phyloP scores from a whole-genome alignment of 192 early-diverging fungal species.

The Podila clonocystis region DNA sequence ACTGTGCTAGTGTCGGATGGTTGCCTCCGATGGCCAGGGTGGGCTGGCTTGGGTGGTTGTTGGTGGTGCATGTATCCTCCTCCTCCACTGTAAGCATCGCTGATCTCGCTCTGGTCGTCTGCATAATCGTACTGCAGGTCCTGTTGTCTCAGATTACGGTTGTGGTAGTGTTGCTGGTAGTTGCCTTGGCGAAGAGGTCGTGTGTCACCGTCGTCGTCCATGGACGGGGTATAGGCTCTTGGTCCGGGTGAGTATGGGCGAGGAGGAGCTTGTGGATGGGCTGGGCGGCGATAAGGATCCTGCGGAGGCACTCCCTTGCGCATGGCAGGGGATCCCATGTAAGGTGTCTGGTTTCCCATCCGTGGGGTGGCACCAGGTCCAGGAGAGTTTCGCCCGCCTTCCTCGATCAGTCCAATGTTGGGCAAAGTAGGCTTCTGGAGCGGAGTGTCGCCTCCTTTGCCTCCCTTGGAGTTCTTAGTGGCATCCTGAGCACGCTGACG shows the following conservation, averaged over 20 bases:
- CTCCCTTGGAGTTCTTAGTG: slow-evolving; percentile 23
- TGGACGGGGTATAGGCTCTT: slow-evolving; percentile 35
- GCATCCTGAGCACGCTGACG: slow-evolving; percentile 52
- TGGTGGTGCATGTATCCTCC: slow-evolving; percentile 11
- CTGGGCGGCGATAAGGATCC: slow-evolving; percentile 43
- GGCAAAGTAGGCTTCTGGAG: slow-evolving; percentile 50
- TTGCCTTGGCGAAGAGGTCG: slow-evolving; percentile 43
- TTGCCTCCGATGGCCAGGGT: slow-evolving; percentile 25
- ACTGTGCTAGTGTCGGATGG: slow-evolving; percentile 45
- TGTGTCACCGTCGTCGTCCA: slow-evolving; percentile 44
- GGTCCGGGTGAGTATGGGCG: slow-evolving; percentile 44
- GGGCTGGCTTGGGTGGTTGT: slow-evolving; percentile 1
- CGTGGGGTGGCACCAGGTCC: slow-evolving; percentile 21
- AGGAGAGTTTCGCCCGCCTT: slow-evolving; percentile 28
- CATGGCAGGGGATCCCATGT: slow-evolving; percentile 40
- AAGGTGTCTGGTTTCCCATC: slow-evolving; percentile 22
- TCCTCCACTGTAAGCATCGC: slow-evolving; percentile 31
- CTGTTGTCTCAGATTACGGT: slow-evolving; percentile 35
- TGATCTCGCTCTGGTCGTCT: slow-evolving; percentile 40
- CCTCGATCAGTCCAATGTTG: slow-evolving; percentile 42
- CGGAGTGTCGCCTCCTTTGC: slow-evolving; percentile 22
- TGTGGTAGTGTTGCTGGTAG: slow-evolving; percentile 46
- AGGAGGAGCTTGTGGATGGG: slow-evolving; percentile 24
- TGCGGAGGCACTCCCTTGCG: slow-evolving; percentile 36
- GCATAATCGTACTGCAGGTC: slow-evolving; percentile 41